phyloP scores from a whole-genome alignment of 495 filamentous ascomycete genomes.

The Penicillium pulvis region DNA sequence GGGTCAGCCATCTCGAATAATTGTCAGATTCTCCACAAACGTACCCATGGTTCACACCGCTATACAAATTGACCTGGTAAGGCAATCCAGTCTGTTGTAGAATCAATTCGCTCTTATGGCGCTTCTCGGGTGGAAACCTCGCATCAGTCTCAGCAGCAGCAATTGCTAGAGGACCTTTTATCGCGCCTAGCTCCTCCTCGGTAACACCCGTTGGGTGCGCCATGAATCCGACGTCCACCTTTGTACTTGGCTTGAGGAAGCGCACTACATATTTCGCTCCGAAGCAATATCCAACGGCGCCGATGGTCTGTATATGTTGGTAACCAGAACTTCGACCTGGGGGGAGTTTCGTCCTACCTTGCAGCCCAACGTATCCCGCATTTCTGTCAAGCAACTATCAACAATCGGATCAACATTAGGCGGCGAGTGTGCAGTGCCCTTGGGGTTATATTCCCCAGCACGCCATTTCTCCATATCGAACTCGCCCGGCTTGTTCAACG shows the following conservation, averaged over 20 bases:
- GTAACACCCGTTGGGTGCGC: constrained; percentile 1
- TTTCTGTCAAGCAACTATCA: not conserved
- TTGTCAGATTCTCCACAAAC: not conserved
- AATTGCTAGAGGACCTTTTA: constrained; percentile 3
- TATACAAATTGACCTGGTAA: constrained; percentile 11
- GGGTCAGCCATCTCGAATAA: not conserved
- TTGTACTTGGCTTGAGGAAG: not conserved
- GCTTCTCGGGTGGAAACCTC: constrained; percentile 7
- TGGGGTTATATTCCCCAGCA: not conserved
- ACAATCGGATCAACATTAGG: constrained; percentile 8
- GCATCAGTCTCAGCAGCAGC: constrained; percentile 4
- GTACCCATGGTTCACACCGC: constrained; percentile 8
- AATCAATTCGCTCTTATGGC: constrained; percentile 1
- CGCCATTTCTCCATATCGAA: constrained; percentile 12
- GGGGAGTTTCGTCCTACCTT: not conserved
- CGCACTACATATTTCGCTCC: constrained; percentile 9
- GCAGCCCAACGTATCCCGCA: not conserved
- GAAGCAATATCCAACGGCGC: constrained; percentile 9
- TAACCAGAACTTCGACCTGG: not conserved
- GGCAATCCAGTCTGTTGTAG: constrained; percentile 1
- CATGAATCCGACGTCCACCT: constrained; percentile 5
- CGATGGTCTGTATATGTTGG: constrained; percentile 4
- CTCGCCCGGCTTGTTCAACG: constrained; percentile 7
- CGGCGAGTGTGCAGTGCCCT: constrained; percentile 3
- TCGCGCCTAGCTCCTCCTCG: not conserved